These are phyloP conservation scores for Vicia villosa DNA, from an alignment of 306 rosid species.

Conservation along the genomic window DNA sequence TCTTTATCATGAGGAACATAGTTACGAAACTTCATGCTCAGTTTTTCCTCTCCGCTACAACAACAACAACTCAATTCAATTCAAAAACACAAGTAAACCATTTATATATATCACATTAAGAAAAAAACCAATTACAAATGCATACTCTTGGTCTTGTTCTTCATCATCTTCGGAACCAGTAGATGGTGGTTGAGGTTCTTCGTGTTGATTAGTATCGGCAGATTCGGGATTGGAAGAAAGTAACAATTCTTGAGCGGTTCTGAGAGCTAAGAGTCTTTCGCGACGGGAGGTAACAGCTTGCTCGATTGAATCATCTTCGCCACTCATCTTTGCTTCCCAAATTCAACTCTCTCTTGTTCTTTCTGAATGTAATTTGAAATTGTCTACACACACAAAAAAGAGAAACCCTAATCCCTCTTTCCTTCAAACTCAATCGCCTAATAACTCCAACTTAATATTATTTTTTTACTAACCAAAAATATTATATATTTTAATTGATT, in stretches of 20 bases:
- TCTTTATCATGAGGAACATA: constrained; percentile 92
- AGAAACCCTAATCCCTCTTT: constrained; percentile 29
- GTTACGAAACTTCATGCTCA: constrained; percentile 81
- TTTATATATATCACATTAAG: not conserved
- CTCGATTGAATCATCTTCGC: constrained; percentile 68
- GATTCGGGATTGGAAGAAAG: constrained; percentile 51
- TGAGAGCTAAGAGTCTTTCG: constrained; percentile 77
- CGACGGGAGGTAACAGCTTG: constrained; percentile 72
- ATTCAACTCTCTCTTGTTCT: not conserved
- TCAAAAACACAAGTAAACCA: not conserved
- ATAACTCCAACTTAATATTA: no score
- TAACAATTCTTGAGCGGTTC: constrained; percentile 71
- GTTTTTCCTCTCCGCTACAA: constrained; percentile 42
- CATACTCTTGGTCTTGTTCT: constrained; percentile 48
- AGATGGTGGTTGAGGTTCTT: not conserved
- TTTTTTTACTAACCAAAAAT: no score
- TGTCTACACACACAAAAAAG: not conserved
- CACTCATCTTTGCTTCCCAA: constrained; percentile 44
- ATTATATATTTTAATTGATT: no score
- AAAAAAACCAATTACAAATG: not conserved
- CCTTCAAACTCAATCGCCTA: not conserved
- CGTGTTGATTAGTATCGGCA: not conserved
- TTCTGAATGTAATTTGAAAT: not conserved
- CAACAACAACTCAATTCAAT: not conserved
- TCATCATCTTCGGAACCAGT: not conserved